Conservation (phyloP, 2,329 filamentous ascomycete species). For the Cladosporium velox region DNA sequence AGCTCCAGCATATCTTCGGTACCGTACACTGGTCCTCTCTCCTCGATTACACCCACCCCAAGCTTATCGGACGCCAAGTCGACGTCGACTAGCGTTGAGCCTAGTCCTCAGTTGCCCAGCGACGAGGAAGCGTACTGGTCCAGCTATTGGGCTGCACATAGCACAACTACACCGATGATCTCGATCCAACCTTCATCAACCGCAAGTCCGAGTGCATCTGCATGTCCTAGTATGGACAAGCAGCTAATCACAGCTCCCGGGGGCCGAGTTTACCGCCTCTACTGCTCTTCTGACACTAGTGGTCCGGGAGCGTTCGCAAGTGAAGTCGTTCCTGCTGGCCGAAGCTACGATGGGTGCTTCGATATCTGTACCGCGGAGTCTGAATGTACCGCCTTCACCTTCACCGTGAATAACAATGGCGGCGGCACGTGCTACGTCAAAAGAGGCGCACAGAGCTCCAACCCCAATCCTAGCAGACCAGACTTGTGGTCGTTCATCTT, state of each 20-base stretch:
- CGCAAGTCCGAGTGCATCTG: not conserved
- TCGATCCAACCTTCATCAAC: not conserved
- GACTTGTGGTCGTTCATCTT: not conserved
- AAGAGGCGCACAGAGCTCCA: not conserved
- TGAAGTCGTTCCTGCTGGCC: not conserved
- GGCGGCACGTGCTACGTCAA: slow-evolving; percentile 20
- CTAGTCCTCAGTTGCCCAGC: not conserved
- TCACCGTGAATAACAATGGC: not conserved
- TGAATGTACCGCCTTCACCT: not conserved
- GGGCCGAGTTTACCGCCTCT: slow-evolving; percentile 11
- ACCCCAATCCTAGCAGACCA: not conserved
- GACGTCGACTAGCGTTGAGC: not conserved
- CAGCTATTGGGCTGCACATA: not conserved
- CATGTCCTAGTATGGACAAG: slow-evolving; percentile 14
- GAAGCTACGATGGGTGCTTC: not conserved
- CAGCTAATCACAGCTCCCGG: slow-evolving; percentile 15
- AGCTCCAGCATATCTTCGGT: slow-evolving; percentile 25
- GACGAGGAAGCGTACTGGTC: not conserved
- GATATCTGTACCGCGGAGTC: not conserved
- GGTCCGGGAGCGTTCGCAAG: not conserved
- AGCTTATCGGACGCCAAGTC: not conserved
- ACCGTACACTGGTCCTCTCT: slow-evolving; percentile 34
- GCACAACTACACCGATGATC: not conserved
- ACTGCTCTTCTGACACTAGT: slow-evolving; percentile 21
- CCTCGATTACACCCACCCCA: slow-evolving; percentile 23